Percentiles rank a stretch among this genome's conserved stretches.
Evolutionary conservation across 2,329 filamentous ascomycete genomes (phyloP).

Genomic region (Lachnellula occidentalis): DNA sequence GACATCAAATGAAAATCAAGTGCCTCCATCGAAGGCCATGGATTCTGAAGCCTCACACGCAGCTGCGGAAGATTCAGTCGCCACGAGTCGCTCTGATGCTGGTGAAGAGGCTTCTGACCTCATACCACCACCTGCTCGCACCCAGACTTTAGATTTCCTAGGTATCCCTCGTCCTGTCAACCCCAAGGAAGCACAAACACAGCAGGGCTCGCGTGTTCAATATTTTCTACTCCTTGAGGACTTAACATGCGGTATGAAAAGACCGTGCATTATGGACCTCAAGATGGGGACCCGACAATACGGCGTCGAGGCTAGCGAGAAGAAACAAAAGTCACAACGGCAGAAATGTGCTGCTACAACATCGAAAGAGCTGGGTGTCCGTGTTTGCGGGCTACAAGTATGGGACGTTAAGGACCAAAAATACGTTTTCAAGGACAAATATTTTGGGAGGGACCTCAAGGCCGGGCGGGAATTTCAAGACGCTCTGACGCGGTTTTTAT

Average conservation of each 20-base stretch:
- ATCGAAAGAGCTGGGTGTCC: conserved; percentile 83
- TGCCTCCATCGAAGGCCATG: not conserved
- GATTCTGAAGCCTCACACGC: not conserved
- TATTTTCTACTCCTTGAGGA: conserved; percentile 94
- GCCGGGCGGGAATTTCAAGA: conserved; percentile 84
- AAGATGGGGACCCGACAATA: conserved; percentile 99
- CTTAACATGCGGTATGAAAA: conserved; percentile 91
- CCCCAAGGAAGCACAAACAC: conserved; percentile 69
- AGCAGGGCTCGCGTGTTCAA: conserved; percentile 64
- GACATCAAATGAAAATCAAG: conserved; percentile 10
- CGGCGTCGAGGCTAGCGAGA: conserved; percentile 82
- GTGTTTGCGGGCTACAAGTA: conserved; percentile 92
- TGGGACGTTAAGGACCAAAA: conserved; percentile 82
- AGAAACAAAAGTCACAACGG: conserved; percentile 89
- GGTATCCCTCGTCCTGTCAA: conserved; percentile 59
- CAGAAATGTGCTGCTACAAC: conserved; percentile 91
- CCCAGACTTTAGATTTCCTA: conserved; percentile 7
- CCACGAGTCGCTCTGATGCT: not conserved
- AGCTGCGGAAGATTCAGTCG: not conserved
- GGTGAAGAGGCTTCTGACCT: not conserved
- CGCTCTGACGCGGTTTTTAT: conserved; percentile 83
- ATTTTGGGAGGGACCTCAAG: conserved; percentile 84
- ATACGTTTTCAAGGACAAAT: conserved; percentile 97
- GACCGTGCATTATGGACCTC: conserved; percentile 91
- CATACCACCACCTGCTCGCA: conserved; percentile 8